Evolutionary conservation across 768 basidiomycete genomes (phyloP), one percentile per base, ranked within the genome.

Genomic region (Gloeostereum incarnatum): DNA sequence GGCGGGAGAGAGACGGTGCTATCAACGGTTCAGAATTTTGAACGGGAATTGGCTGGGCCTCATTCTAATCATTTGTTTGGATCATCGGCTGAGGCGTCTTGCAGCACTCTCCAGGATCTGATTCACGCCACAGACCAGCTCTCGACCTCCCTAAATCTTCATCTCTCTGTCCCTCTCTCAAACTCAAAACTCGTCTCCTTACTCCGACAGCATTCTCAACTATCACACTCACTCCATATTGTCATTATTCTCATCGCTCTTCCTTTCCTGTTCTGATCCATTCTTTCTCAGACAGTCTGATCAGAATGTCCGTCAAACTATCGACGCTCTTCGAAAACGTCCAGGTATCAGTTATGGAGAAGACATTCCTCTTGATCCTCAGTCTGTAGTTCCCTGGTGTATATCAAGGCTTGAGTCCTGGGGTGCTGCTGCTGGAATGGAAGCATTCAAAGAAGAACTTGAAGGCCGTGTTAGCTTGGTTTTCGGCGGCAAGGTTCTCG

Each of bases 401-500:
- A 58, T 80, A 14, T 60, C 68, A 4, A 66, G 71, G 29, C 60
- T 87, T 11, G 69, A 73, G 45, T 54, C 68, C 22, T 86, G 81
- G 77, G 77, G 75, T 5, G 67, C 65, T 13, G 59, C 68, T 19
- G 75, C 68, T 4, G 82, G 80, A 19, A 81, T 87, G 81, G 81
- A 87, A 49, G 65, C 75, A 3, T 88, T 83, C 62, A 73, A 68
- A 43, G 68, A 73, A 32, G 58, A 59, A 14, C 63, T 65, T 25
- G 69, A 68, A 42, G 71, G 69, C 11, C 61, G 61, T 18, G 60
- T 69, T 27, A 78, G 69, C 0, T 59, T 85, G 26, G 69, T 80
- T 14, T 68, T 87, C 25, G 86, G 77, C 3, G 86, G 86, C 2
- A 85, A 85, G 53, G 76, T 86, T n/a, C 61, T 89, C 7, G 84